Percentiles rank a stretch among this genome's conserved stretches.
These are phyloP conservation scores for Protomyces macrosporus DNA, from an alignment of 1,139 yeast species.

Conservation along the genomic window DNA sequence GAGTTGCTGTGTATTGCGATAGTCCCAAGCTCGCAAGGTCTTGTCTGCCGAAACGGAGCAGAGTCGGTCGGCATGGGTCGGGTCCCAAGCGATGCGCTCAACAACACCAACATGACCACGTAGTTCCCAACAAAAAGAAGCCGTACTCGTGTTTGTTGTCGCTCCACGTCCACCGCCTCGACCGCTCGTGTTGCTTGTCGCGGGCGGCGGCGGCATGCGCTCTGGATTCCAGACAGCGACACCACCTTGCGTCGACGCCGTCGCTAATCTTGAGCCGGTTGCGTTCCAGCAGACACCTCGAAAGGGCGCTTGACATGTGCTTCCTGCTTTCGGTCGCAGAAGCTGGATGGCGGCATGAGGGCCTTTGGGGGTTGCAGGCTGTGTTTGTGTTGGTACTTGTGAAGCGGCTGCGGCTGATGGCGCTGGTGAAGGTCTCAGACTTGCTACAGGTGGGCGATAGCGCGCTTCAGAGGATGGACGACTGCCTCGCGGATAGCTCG, in stretches of 20 bases:
- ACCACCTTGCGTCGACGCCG: conserved; percentile 26
- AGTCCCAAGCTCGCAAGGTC: conserved; percentile 32
- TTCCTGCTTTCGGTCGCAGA: conserved; percentile 35
- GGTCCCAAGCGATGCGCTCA: conserved; percentile 32
- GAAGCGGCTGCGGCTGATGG: background rate
- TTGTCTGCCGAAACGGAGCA: conserved; percentile 31
- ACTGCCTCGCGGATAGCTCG: background rate
- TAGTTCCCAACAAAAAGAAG: conserved; percentile 30
- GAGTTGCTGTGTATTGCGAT: conserved; percentile 24
- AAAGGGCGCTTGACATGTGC: conserved; percentile 39
- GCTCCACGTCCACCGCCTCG: conserved; percentile 3
- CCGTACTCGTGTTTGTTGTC: conserved; percentile 2
- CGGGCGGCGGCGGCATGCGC: conserved; percentile 22
- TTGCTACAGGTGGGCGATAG: too few species aligned
- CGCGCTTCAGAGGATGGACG: background rate
- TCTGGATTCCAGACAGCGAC: conserved; percentile 33
- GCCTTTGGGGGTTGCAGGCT: background rate
- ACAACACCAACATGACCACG: conserved; percentile 28
- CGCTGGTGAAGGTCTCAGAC: background rate
- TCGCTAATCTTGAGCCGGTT: conserved; percentile 31
- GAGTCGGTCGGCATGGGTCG: conserved; percentile 31
- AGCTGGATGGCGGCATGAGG: conserved; percentile 17
- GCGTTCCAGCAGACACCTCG: conserved; percentile 32
- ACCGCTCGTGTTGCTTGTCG: too few species aligned
- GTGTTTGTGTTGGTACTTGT: background rate